Percentiles rank a stretch among this genome's conserved stretches.
Evolutionary conservation across 805 yeast genomes (phyloP).

Genomic region (Starmerella tilneyi): DNA sequence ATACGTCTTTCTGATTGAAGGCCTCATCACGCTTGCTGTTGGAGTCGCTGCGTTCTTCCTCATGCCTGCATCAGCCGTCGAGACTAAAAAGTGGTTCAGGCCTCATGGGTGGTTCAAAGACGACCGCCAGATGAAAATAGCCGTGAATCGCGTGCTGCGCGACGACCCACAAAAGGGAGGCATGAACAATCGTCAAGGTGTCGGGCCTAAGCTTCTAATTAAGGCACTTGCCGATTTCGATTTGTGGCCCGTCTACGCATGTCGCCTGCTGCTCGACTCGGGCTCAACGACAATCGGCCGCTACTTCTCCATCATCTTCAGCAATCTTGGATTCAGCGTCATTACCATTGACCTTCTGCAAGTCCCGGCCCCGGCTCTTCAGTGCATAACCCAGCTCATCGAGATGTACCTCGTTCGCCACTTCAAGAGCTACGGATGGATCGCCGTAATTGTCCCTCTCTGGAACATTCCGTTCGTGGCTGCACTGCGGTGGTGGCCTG

Average conservation of each 20-base stretch:
- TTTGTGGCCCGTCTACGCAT: conserved; percentile 43
- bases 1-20: conserved; percentile 43
- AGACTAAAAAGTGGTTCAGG: conserved; percentile 39
- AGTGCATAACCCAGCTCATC: not conserved
- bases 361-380: not conserved
- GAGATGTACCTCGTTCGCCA: not conserved
- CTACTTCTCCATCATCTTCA: conserved; percentile 42
- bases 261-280: conserved; percentile 36
- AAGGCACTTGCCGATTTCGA: conserved; percentile 40
- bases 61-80: conserved; percentile 45
- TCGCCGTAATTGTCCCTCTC: not conserved
- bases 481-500: conserved; percentile 18
- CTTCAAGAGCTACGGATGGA: conserved; percentile 4
- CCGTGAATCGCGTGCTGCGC: conserved; percentile 47
- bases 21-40: conserved; percentile 41
- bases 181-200: conserved; percentile 50
- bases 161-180: conserved; percentile 56
- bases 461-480: conserved; percentile 13
- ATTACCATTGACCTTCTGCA: conserved; percentile 39
- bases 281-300: conserved; percentile 28
- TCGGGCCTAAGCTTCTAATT: conserved; percentile 35
- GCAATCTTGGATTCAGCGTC: conserved; percentile 40
- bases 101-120: conserved; percentile 41
- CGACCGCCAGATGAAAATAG: conserved; percentile 44
- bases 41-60: conserved; percentile 37